phyloP scores from a whole-genome alignment of 345 rosid species.

The Syzygium aqueum region DNA sequence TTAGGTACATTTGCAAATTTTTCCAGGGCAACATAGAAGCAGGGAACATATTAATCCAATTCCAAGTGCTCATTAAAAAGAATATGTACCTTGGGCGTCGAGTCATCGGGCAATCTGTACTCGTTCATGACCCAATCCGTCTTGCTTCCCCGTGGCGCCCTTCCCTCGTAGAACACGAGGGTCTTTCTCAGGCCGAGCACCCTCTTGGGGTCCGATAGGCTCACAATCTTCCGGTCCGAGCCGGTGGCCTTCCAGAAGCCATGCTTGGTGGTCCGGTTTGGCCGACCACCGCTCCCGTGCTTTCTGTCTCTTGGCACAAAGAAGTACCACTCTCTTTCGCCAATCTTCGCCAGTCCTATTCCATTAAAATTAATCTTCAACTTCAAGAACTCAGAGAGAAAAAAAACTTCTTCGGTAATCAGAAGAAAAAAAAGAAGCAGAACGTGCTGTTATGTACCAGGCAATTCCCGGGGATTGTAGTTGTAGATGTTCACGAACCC shows the following conservation, averaged over 20 bases:
- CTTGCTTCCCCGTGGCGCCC: slow-evolving; percentile 85
- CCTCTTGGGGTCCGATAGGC: slow-evolving; percentile 58
- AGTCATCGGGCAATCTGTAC: slow-evolving; percentile 76
- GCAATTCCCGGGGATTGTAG: slow-evolving; percentile 76
- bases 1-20: neutral
- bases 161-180: slow-evolving; percentile 83
- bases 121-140: slow-evolving; percentile 99
- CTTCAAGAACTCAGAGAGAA: neutral
- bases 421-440: neutral
- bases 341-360: slow-evolving; percentile 59
- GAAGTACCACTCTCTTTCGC: slow-evolving; percentile 95
- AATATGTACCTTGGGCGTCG: slow-evolving; percentile 52
- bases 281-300: slow-evolving; percentile 79
- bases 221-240: slow-evolving; percentile 71
- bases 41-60: neutral
- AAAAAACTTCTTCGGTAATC: neutral
- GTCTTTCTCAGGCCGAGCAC: slow-evolving; percentile 75
- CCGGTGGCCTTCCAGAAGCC: slow-evolving; percentile 99
- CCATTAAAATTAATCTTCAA: neutral
- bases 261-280: slow-evolving; percentile 68
- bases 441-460: slow-evolving; percentile 28
- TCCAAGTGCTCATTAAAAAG: neutral
- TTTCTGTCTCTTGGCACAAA: slow-evolving; percentile 89
- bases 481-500: slow-evolving; percentile 63
- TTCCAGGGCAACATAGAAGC: neutral